These are phyloP conservation scores for Lactarius hengduanensis DNA, from an alignment of 768 basidiomycete species.

Conservation along the genomic window DNA sequence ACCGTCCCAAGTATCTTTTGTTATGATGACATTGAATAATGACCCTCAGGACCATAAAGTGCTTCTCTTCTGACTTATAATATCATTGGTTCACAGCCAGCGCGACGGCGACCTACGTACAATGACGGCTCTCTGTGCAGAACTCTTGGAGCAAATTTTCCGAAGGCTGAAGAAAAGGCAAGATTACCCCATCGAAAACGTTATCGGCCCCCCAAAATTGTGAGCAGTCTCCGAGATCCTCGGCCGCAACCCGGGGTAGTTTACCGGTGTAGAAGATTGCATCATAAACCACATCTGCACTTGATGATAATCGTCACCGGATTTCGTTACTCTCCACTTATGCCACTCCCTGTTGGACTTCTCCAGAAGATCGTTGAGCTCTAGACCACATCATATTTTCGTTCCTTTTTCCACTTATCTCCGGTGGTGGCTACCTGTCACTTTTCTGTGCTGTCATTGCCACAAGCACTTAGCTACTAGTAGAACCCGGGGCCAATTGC, in stretches of 20 bases:
- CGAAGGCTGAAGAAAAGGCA: neutral
- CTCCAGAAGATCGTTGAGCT: neutral
- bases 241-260: neutral
- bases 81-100: neutral
- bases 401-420: neutral
- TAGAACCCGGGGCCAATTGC: neutral
- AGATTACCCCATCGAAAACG: neutral
- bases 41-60: neutral
- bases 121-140: neutral
- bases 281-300: neutral
- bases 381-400: neutral
- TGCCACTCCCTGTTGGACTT: neutral
- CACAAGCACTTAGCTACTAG: neutral
- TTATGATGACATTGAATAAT: neutral
- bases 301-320: neutral
- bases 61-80: neutral
- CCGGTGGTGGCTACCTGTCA: neutral
- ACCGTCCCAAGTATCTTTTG: neutral
- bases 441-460: neutral
- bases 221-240: conserved; percentile 1
- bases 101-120: neutral
- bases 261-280: neutral
- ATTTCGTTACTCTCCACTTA: neutral
- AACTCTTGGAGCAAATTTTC: neutral
- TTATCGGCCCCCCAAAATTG: neutral